Percentiles rank a stretch among this genome's conserved stretches.
Evolutionary conservation across 169 alveolate species (phyloP).

Genomic region (Miamiensis avidus): DNA sequence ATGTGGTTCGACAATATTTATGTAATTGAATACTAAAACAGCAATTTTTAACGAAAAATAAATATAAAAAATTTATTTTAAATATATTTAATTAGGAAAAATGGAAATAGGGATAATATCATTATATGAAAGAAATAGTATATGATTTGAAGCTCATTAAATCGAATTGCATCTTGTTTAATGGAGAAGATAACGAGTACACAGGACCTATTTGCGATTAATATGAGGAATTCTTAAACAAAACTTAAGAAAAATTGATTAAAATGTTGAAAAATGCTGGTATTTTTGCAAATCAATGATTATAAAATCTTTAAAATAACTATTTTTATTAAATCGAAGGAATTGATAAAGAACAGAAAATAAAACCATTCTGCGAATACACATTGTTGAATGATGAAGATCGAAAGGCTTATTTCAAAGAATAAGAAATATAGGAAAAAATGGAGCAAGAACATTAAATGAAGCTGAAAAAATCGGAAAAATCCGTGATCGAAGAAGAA

Average conservation of each 20-base stretch:
- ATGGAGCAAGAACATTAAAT: not conserved
- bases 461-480: not conserved
- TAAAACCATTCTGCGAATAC: not conserved
- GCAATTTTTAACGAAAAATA: no score
- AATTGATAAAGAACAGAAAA: not conserved
- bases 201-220: not conserved
- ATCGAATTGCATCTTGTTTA: not conserved
- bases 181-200: not conserved
- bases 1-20: not conserved
- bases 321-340: not conserved
- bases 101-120: not conserved
- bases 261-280: not conserved
- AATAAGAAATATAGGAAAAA: no score
- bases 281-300: no score
- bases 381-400: not conserved
- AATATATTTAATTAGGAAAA: not conserved
- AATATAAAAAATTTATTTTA: no score
- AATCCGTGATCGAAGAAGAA: not conserved
- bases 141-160: not conserved
- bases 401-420: no score
- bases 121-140: no score
- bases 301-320: no score
- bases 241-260: not conserved
- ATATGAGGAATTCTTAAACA: not conserved
- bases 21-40: not conserved